Evolutionary conservation across 2,329 filamentous ascomycete genomes (phyloP).

Genomic region (Pyrenophora graminea): DNA sequence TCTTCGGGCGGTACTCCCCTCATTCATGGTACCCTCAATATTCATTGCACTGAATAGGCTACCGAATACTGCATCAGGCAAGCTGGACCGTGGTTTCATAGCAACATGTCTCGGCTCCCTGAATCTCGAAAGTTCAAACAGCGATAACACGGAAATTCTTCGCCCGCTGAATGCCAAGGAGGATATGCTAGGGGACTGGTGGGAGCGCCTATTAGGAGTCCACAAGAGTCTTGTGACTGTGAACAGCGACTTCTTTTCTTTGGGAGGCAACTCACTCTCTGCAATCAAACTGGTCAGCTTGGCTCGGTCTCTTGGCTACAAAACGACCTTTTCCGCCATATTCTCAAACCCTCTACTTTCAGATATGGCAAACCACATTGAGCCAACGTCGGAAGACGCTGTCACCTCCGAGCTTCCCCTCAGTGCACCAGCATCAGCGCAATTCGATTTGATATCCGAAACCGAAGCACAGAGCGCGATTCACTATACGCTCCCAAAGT

Average conservation of each 20-base stretch:
- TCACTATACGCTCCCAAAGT: neutral
- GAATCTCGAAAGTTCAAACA: neutral
- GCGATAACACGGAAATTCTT: neutral
- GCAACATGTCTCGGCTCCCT: neutral
- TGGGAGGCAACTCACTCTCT: neutral
- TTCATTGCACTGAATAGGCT: neutral
- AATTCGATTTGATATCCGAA: too few species aligned
- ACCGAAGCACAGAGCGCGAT: neutral
- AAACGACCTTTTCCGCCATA: neutral
- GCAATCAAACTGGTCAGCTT: neutral
- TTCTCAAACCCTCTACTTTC: neutral
- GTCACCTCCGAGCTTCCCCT: too few species aligned
- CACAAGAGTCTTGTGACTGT: too few species aligned
- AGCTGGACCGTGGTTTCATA: neutral
- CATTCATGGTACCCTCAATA: neutral
- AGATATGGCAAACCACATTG: neutral
- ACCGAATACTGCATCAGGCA: neutral
- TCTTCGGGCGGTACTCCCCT: neutral
- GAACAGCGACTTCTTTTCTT: neutral
- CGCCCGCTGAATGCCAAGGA: neutral
- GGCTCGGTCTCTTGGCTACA: neutral
- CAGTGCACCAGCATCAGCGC: too few species aligned
- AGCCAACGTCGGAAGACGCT: too few species aligned
- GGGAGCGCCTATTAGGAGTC: neutral
- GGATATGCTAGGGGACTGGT: neutral